These are phyloP conservation scores for Lodderomyces elongisporus DNA, from an alignment of 1,139 yeast species.

Conservation along the genomic window DNA sequence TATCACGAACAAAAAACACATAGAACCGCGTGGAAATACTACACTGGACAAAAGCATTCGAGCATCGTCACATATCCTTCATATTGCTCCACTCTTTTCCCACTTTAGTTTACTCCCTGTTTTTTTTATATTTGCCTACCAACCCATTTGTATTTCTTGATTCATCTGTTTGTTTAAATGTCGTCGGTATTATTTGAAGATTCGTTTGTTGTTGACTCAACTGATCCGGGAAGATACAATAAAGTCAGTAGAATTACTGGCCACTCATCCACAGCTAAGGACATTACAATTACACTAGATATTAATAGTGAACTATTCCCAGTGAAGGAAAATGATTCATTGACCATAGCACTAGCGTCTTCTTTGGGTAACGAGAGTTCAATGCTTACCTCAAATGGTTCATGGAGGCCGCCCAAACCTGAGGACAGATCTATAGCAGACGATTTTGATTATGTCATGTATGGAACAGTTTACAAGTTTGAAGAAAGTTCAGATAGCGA, in stretches of 20 bases:
- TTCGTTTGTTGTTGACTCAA: slow-evolving; percentile 79
- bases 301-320: slow-evolving; percentile 92
- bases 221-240: slow-evolving; percentile 88
- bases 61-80: too few relatives aligned
- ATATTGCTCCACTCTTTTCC: too few relatives aligned
- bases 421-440: slow-evolving; percentile 87
- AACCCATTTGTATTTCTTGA: too few relatives aligned
- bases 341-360: slow-evolving; percentile 86
- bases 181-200: slow-evolving; percentile 89
- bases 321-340: slow-evolving; percentile 67
- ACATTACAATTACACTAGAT: slow-evolving; percentile 82
- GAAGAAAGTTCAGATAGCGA: slow-evolving; percentile 79
- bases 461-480: slow-evolving; percentile 95
- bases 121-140: too few relatives aligned
- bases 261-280: slow-evolving; percentile 69
- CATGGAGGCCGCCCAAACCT: slow-evolving; percentile 90
- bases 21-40: too few relatives aligned
- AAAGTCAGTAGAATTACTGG: slow-evolving; percentile 89
- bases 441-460: slow-evolving; percentile 97
- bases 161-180: too few relatives aligned
- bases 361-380: slow-evolving; percentile 59
- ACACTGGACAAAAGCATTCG: too few relatives aligned
- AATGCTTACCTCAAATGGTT: slow-evolving; percentile 56
- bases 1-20: too few relatives aligned
- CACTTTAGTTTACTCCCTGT: too few relatives aligned